Evolutionary conservation across 2,329 filamentous ascomycete genomes (phyloP).

Genomic region (Bipolaris oryzae): DNA sequence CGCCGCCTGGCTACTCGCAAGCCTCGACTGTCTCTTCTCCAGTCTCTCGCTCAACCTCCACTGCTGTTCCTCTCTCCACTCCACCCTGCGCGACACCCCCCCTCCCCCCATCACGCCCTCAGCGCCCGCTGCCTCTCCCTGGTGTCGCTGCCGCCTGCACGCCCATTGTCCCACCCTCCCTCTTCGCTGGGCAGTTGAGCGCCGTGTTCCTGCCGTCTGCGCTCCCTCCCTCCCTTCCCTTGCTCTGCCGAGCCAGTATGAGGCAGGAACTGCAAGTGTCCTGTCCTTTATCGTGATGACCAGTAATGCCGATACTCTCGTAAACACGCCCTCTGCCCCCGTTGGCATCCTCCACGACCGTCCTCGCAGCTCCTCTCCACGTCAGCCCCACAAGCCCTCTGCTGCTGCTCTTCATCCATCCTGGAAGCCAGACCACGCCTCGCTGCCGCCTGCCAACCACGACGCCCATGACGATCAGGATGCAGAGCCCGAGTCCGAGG

Average conservation of each 20-base stretch:
- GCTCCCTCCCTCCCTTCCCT: slow-evolving; percentile 22
- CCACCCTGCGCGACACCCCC: slow-evolving; percentile 4
- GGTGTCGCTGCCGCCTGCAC: slow-evolving; percentile 18
- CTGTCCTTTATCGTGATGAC: slow-evolving; percentile 49
- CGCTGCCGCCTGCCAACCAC: not conserved
- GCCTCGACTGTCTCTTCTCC: slow-evolving; percentile 24
- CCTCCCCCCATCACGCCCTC: slow-evolving; percentile 17
- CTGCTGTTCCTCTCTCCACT: slow-evolving; percentile 18
- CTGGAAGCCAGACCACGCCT: slow-evolving; percentile 1
- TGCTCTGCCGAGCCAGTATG: slow-evolving; percentile 44
- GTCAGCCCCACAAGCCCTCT: slow-evolving; percentile 18
- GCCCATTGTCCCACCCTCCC: slow-evolving; percentile 1
- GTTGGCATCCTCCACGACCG: slow-evolving; percentile 18
- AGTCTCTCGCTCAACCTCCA: slow-evolving; percentile 21
- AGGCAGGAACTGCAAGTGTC: slow-evolving; percentile 47
- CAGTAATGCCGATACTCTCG: slow-evolving; percentile 46
- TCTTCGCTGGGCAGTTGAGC: slow-evolving; percentile 24
- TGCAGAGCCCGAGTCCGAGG: slow-evolving; percentile 55
- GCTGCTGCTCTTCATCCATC: not conserved
- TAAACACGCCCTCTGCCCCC: slow-evolving; percentile 37
- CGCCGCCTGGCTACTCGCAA: slow-evolving; percentile 19
- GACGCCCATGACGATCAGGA: slow-evolving; percentile 42
- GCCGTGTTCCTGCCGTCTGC: slow-evolving; percentile 28
- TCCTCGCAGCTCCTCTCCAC: slow-evolving; percentile 20
- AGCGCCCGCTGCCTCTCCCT: slow-evolving; percentile 16